Percentiles rank a stretch among this genome's conserved stretches.
phyloP scores from a whole-genome alignment of 805 yeast genomes.

The Teunomyces stri region DNA sequence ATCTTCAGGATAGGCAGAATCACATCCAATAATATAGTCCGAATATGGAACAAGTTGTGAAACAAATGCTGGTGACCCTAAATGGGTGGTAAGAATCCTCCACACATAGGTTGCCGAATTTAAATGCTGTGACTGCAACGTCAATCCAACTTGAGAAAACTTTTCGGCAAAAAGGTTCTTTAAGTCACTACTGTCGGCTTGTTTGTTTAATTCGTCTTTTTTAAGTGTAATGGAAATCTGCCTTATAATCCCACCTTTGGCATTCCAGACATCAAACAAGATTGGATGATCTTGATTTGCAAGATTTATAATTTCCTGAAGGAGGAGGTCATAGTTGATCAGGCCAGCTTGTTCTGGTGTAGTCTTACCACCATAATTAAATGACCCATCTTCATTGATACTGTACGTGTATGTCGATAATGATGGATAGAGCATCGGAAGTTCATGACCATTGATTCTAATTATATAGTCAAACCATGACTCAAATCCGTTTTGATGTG shows the following conservation, averaged over 20 bases:
- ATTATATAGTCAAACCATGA: slow-evolving; percentile 86
- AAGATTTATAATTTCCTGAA: slow-evolving; percentile 40
- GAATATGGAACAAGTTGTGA: slow-evolving; percentile 83
- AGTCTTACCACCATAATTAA: slow-evolving; percentile 34
- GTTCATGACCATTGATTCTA: slow-evolving; percentile 72
- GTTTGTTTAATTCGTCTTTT: slow-evolving; percentile 6
- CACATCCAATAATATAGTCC: slow-evolving; percentile 80
- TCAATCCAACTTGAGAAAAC: slow-evolving; percentile 58
- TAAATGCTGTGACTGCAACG: slow-evolving; percentile 76
- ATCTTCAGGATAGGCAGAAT: slow-evolving; percentile 60
- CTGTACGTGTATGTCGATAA: slow-evolving; percentile 27
- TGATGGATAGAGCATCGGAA: slow-evolving; percentile 39
- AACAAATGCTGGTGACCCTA: slow-evolving; percentile 74
- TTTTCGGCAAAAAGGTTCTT: slow-evolving; percentile 20
- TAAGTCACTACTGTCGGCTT: background rate
- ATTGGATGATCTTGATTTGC: slow-evolving; percentile 37
- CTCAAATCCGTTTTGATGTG: slow-evolving; percentile 49
- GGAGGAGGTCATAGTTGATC: slow-evolving; percentile 42
- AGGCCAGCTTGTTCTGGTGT: slow-evolving; percentile 33
- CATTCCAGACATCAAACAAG: slow-evolving; percentile 72
- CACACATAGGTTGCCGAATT: slow-evolving; percentile 79
- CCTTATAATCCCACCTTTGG: slow-evolving; percentile 69
- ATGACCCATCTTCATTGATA: slow-evolving; percentile 40
- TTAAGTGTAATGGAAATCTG: slow-evolving; percentile 27
- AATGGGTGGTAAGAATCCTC: slow-evolving; percentile 74